phyloP scores from a whole-genome alignment of 441 rosid species.

The Adansonia grandidieri region DNA sequence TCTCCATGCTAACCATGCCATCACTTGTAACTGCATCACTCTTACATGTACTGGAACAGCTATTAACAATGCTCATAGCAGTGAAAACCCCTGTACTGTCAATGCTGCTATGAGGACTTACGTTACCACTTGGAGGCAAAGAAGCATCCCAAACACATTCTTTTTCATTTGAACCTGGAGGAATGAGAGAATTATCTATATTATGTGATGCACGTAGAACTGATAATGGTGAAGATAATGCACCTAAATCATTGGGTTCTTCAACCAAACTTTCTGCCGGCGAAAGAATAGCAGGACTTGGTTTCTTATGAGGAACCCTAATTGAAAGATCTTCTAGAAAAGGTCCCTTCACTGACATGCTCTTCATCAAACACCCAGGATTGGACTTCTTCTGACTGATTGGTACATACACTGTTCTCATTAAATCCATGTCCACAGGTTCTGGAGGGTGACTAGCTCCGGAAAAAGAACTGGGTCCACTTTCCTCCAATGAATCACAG shows the following conservation, averaged over 20 bases:
- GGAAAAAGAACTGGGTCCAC: slow-evolving; percentile 70
- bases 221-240: slow-evolving; percentile 56
- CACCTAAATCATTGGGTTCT: slow-evolving; percentile 55
- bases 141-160: slow-evolving; percentile 98
- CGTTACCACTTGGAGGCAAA: slow-evolving; percentile 90
- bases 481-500: slow-evolving; percentile 67
- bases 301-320: slow-evolving; percentile 62
- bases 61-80: slow-evolving; percentile 85
- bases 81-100: slow-evolving; percentile 71
- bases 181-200: slow-evolving; percentile 59
- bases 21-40: slow-evolving; percentile 74
- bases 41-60: slow-evolving; percentile 70
- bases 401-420: slow-evolving; percentile 71
- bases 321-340: slow-evolving; percentile 79
- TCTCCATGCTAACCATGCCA: slow-evolving; percentile 71
- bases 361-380: slow-evolving; percentile 67
- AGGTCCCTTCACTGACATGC: slow-evolving; percentile 70
- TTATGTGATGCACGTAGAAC: slow-evolving; percentile 63
- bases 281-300: slow-evolving; percentile 53
- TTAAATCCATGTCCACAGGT: slow-evolving; percentile 80
- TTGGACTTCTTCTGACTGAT: slow-evolving; percentile 65
- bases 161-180: slow-evolving; percentile 69
- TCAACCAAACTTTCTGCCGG: slow-evolving; percentile 72
- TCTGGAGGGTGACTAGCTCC: slow-evolving; percentile 96
- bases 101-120: slow-evolving; percentile 82